phyloP scores from a whole-genome alignment of 1,284 basidiomycete genomes.

The Mycosarcoma mackinlayi region DNA sequence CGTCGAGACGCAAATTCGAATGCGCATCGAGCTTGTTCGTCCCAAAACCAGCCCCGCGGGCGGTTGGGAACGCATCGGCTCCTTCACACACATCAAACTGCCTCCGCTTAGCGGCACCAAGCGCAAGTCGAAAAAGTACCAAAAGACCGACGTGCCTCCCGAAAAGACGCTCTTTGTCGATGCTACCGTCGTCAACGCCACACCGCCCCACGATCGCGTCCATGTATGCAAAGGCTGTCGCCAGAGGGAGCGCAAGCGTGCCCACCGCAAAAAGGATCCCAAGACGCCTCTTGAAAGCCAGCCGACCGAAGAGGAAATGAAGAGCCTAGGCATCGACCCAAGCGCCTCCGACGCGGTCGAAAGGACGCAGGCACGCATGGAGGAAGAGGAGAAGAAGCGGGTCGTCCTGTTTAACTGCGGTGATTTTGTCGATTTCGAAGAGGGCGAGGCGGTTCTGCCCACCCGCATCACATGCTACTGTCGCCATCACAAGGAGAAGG shows the following conservation, averaged over 20 bases:
- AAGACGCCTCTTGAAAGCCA: slow-evolving; percentile 40
- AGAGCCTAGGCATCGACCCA: slow-evolving; percentile 59
- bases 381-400: slow-evolving; percentile 66
- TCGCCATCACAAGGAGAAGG: slow-evolving; percentile 96
- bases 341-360: slow-evolving; percentile 52
- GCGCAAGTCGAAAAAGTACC: slow-evolving; percentile 79
- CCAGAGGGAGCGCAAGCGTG: slow-evolving; percentile 72
- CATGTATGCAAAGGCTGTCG: slow-evolving; percentile 77
- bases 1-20: slow-evolving; percentile 79
- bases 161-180: slow-evolving; percentile 68
- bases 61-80: slow-evolving; percentile 65
- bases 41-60: slow-evolving; percentile 28
- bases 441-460: slow-evolving; percentile 87
- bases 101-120: slow-evolving; percentile 67
- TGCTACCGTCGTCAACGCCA: slow-evolving; percentile 72
- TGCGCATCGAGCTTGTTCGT: slow-evolving; percentile 64
- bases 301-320: slow-evolving; percentile 62
- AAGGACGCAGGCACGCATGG: slow-evolving; percentile 50
- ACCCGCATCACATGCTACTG: slow-evolving; percentile 98
- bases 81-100: slow-evolving; percentile 66
- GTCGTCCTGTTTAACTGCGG: slow-evolving; percentile 84
- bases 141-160: slow-evolving; percentile 57
- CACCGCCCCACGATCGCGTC: slow-evolving; percentile 77
- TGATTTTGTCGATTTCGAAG: slow-evolving; percentile 87
- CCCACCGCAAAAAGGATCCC: slow-evolving; percentile 60